Evolutionary conservation across 2,329 filamentous ascomycete genomes (phyloP), one percentile per base, ranked within the genome.

Genomic region (Teratosphaeriaceae sp.): DNA sequence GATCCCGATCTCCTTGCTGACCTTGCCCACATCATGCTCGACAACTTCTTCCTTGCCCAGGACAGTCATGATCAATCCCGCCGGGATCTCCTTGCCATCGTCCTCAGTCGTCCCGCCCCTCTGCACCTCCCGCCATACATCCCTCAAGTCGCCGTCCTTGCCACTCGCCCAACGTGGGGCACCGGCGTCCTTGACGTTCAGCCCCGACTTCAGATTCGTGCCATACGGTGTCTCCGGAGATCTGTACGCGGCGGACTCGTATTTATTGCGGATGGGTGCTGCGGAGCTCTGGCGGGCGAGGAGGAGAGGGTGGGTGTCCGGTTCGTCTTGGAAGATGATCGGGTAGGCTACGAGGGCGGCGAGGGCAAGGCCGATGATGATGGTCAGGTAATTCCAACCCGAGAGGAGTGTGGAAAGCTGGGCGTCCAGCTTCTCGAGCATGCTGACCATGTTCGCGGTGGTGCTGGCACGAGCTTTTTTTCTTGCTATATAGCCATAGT

Each of bases 301-400:
- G 37, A 97, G 77, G 65, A 95, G 82, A 24, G 92, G 90, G 65
- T 97, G 92, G 4, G 85, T 84, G 69, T 98, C 92, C 5, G 92
- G 85, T 41, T 96, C 90, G 47, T 79, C 77, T 39, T 78, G 76
- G 48, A 79, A 79, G 56, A 85, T 70, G 51, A 94, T 68, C 34
- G 82, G 77, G 65, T 86, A 88, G 44, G 81, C 74, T 44, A 90
- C 65, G 57, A 88, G 76, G 42, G 75, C 71, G 47, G 82, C 69
- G 33, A 96, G 71, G 47, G 78, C 59, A 19, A 82, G 76, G 35
- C 79, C 74, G 51, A 98, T 73, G 31, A 80, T 59, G 2, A 85
- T 92, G 22, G 86, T 87, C 69, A 84, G 85, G 52, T 76, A 67
- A 63, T 92, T 88, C 88, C 89, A 96, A 65, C 86, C 82, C 27